These are phyloP conservation scores for Nematocida major DNA, from an alignment of 371 early-diverging fungal species.

Conservation along the genomic window DNA sequence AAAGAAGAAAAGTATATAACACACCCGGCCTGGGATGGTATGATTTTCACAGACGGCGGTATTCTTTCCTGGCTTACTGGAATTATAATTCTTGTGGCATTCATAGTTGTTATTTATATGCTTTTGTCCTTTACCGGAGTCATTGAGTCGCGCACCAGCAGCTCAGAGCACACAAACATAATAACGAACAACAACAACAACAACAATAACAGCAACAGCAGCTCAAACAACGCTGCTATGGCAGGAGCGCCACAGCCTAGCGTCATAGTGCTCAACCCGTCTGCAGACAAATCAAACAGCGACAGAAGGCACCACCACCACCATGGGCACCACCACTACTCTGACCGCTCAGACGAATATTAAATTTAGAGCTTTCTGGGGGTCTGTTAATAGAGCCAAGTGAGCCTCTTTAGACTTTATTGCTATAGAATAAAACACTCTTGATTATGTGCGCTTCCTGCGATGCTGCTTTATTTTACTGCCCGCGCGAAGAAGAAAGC, in stretches of 20 bases:
- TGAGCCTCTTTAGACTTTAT: too few relatives aligned
- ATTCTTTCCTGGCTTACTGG: neutral
- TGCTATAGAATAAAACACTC: too few relatives aligned
- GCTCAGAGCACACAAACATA: neutral
- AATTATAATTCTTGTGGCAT: neutral
- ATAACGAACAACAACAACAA: conserved; percentile 47
- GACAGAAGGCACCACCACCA: neutral
- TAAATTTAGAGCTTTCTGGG: too few relatives aligned
- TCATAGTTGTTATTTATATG: conserved; percentile 26
- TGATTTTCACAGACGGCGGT: neutral
- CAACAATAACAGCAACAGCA: conserved; percentile 51
- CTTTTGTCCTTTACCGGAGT: conserved; percentile 9
- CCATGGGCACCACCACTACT: neutral
- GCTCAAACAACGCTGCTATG: conserved; percentile 27
- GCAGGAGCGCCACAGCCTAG: neutral
- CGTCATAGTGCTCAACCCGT: neutral
- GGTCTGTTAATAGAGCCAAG: too few relatives aligned
- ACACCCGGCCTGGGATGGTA: neutral
- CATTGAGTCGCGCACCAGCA: neutral
- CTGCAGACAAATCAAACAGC: neutral
- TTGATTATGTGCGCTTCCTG: too few relatives aligned
- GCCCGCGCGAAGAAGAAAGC: neutral
- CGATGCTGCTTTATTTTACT: neutral
- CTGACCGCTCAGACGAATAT: neutral
- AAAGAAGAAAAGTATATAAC: too few relatives aligned